These are phyloP conservation scores for Solanum chacoense DNA, from an alignment of 305 asterid genomes.

Conservation along the genomic window DNA sequence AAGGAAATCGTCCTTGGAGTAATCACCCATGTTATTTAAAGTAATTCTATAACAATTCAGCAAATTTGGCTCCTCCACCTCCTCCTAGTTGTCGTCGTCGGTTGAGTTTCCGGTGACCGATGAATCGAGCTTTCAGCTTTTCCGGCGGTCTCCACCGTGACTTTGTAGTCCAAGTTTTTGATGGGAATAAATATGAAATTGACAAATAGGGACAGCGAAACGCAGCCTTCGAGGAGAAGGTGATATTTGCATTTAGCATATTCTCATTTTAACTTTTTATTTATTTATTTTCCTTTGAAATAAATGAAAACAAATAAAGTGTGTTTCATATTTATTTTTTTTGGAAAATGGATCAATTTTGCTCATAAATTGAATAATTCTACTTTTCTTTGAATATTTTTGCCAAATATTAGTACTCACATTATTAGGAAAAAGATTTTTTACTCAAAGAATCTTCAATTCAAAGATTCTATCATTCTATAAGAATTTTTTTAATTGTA, in stretches of 20 bases:
- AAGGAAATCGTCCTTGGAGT: slow-evolving; percentile 38
- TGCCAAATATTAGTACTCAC: not conserved
- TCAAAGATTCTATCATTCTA: not conserved
- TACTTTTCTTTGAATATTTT: not conserved
- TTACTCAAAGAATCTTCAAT: not conserved
- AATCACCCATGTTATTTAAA: slow-evolving; percentile 28
- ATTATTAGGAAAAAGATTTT: not conserved
- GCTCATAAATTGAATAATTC: not conserved
- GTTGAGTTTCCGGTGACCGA: not conserved
- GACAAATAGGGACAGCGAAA: not conserved
- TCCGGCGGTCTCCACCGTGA: not conserved
- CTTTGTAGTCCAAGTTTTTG: not conserved
- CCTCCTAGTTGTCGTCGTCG: not conserved
- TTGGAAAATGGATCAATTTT: not conserved
- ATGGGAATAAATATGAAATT: not conserved
- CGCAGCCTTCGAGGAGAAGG: not conserved
- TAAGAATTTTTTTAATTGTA: not conserved
- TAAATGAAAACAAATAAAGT: not conserved
- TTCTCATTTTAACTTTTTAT: not conserved
- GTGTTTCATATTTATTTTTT: not conserved
- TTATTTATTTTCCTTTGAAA: not conserved
- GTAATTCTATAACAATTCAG: not conserved
- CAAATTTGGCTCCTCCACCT: not conserved
- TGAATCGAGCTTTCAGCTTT: not conserved
- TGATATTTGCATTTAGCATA: not conserved